Evolutionary conservation across 352 stramenopile species (phyloP), one percentile per base, ranked within the genome.

Genomic region (Plasmopara halstedii): DNA sequence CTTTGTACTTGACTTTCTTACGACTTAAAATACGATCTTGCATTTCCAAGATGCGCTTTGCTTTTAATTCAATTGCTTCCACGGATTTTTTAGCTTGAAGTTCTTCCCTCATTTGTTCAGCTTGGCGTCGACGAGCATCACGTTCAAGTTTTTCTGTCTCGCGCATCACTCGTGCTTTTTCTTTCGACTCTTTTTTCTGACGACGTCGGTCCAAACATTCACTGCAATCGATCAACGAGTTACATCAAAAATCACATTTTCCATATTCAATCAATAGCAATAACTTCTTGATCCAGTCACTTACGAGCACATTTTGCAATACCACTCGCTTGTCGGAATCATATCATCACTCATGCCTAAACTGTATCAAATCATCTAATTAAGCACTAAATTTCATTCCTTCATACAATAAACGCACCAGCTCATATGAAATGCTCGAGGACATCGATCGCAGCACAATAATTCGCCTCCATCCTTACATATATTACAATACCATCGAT

Each of bases 351-450:
- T 69, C 73, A 94, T 89, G 4, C 77, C 74, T 23, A 94, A 73
- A 50, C 77, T 88, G 18, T 10, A 29, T 29, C 25, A 4, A 35
- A 35, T 15, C 31, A n/a, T 13, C 7, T 7, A 35, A 35, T 8
- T 17, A 35, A 56, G 21, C 37, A 36, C 11, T 17, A 44, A n/a
- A n/a, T n/a, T n/a, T n/a, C n/a, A n/a, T n/a, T n/a, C n/a, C n/a
- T 29, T 29, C 1, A 29, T 10, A 10, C 25, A 11, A 29, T 6
- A 2, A 32, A 49, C 64, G 21, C 42, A 83, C 67, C 82, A 94
- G 50, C 62, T 86, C 79, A 90, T 90, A 58, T 98, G 94, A 73
- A 96, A 98, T 14, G 88, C 77, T 43, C 90, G 58, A 11, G 91
- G 91, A 56, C 94, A 98, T 14, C 80, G 82, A 42, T 94, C 85